Base-by-base conservation (phyloP, 768 basidiomycete genomes). In the Pleurotus djamor region DNA sequence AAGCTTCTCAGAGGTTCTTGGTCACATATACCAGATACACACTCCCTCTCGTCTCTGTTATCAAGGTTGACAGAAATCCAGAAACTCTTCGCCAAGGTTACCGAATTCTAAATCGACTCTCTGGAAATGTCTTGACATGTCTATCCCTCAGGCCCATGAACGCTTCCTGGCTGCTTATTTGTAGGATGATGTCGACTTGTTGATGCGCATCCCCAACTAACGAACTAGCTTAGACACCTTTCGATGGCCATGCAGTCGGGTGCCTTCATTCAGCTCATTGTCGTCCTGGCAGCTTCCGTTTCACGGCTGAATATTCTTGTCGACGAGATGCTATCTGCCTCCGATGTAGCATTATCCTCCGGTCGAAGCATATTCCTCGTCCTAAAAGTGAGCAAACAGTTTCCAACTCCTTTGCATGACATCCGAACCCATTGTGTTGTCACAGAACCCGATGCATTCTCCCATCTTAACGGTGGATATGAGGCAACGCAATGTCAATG, bases 221-320 rank as follows among this genome's bases (percentile, higher is more conserved):
- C 21, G 21, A 28, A 28, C 21, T 3, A 28, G 21, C 21, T 3
- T 17, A 93, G 91, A 48, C 81, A 81, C 33, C 84, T 91, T 60
- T 72, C 76, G 33, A 74, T 86, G 28, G 81, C 83, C 36, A 82
- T 93, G 78, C 88, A 88, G 67, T 80, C 83, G 0, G 89, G 87
- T 14, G 86, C 89, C 14, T 94, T 94, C 65, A 74, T 89, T 10
- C 87, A 88, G 61, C 67, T 90, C 13, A 71, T 87, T n/a, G 66
- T 94, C 48, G 74, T 83, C 4, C 75, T 92, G 44, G 74, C 78
- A 21, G 88, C 85, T 10, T 79, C 90, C 41, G 72, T 80, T 47
- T 87, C 88, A 2, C 80, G 91, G 59, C 69, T 90, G 67, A 73
- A 72, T 28, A 65, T 69, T 4, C 66, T 88, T 34, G 67, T 78